Evolutionary conservation across 2,329 filamentous ascomycete genomes (phyloP), one percentile per base, ranked within the genome.

Genomic region (Exophiala calicioides): DNA sequence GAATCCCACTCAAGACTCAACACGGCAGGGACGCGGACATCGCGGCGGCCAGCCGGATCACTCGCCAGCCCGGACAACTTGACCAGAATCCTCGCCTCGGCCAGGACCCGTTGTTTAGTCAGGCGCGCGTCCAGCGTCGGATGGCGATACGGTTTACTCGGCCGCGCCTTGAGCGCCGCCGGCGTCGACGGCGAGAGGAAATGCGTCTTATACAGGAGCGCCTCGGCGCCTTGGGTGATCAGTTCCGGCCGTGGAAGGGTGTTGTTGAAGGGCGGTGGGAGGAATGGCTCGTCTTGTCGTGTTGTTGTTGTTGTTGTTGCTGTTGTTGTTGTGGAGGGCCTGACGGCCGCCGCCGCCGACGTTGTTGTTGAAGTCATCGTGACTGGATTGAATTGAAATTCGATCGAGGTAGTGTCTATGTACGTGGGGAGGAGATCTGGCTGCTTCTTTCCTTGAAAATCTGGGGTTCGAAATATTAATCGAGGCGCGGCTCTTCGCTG

Each of bases 191-290:
- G 79, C 1, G 78, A 66, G 44, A 96, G 83, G 71, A 88, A 94
- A 44, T 81, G 84, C 13, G 88, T 91, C 67, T 83, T 85, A 80
- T 94, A 97, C 64, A 98, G 81, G 56, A 91, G 88, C 50, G 88
- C 90, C 80, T 98, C 93, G 65, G 93, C 93, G 70, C 93, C 93
- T 77, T 97, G 93, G 47, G 88, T 85, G 59, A 97, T 81, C 62
- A 95, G 86, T 37, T 65, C 68, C 54, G 88, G 82, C 37, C 79
- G 68, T 58, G 80, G 73, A 52, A 78, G 73, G 65, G 79, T 78
- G 71, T 81, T 73, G 48, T 76, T 74, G 68, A 90, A 85, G 58
- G 85, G 78, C 24, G 74, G 68, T 27, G 85, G 85, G 53, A 88
- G 82, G 57, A 75, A 41, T 5, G 33, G 24, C 20, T 42, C 26